Percentiles rank a stretch among this genome's conserved stretches.
Conservation (phyloP, 768 basidiomycete genomes). For the Kondoa malvinella region DNA sequence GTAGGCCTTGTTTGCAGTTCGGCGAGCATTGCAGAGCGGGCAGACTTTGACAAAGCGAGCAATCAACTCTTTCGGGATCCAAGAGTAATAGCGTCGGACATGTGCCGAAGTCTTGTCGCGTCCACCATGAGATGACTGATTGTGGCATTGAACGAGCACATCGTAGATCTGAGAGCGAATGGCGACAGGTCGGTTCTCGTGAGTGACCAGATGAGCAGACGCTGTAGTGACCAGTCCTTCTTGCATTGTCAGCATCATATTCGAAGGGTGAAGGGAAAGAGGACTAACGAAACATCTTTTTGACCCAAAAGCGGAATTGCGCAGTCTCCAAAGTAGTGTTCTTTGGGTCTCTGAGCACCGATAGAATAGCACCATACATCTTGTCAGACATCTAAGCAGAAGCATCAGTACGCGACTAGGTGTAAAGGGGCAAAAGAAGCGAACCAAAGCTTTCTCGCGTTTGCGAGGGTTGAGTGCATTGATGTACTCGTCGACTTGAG, state of each 20-base stretch:
- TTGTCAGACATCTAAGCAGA: constrained; percentile 40
- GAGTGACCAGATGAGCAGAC: constrained; percentile 41
- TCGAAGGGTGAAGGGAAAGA: background rate
- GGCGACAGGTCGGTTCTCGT: constrained; percentile 57
- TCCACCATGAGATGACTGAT: constrained; percentile 49
- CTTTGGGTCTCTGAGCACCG: constrained; percentile 42
- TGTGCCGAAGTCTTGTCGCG: constrained; percentile 58
- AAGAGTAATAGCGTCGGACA: constrained; percentile 54
- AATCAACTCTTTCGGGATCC: constrained; percentile 66
- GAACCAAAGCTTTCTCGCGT: constrained; percentile 46
- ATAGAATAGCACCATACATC: constrained; percentile 57
- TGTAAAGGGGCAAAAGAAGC: background rate
- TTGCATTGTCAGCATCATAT: background rate
- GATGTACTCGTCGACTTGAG: constrained; percentile 46
- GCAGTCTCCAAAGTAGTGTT: constrained; percentile 39
- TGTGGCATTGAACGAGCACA: constrained; percentile 57
- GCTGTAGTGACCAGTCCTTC: constrained; percentile 19
- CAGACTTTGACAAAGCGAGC: constrained; percentile 61
- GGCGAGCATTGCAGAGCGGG: constrained; percentile 43
- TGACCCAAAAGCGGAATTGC: constrained; percentile 67
- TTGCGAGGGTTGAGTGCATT: constrained; percentile 43
- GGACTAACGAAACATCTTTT: constrained; percentile 50
- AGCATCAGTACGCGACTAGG: background rate
- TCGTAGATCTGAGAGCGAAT: constrained; percentile 62
- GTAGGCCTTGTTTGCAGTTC: constrained; percentile 9